Base-by-base conservation (phyloP, 495 filamentous ascomycete genomes). In the Penicillium longicatenatum region DNA sequence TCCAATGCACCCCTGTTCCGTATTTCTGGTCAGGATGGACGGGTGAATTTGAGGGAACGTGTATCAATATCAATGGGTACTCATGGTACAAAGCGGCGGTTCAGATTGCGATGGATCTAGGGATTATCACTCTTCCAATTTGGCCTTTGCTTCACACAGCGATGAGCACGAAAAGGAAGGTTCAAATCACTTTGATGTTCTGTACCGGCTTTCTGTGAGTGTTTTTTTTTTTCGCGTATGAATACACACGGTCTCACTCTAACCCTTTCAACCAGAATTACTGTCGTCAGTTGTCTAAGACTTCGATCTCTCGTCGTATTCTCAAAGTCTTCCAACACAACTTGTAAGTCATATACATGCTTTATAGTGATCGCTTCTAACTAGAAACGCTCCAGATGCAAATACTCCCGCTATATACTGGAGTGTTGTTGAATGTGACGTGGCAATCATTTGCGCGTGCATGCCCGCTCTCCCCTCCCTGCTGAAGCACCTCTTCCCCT, bases 121-220 rank as follows among this genome's bases (percentile, higher is more conserved):
- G 50, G 30, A 65, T 70, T 24, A 67, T 67, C 52, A 50, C 44
- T 1, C 49, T 70, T n/a, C 80, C 84, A 0, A 71, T 84, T 17
- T 69, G 68, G 21, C 70, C 77, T 12, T 61, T 85, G 6, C 60
- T 70, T 17, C 57, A 68, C 7, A 63, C 85, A 11, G 57, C 78
- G 14, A 60, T 84, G 43, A 70, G 70, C 14, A 61, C 59, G 46
- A 70, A 70, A 51, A 82, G 78, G 64, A 84, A 82, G 61, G 50
- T 77, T 9, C 72, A 70, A n/a, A 66, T 85, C 33, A 71, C 74
- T 39, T 21, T 82, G 7, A 80, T 85, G 67, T 84, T 85, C 61
- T 69, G 70, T 4, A 69, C 83, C 17, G 83, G 82, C 11, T 70
- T 82, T 20, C 74, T 84, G 81, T 84, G 68, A 58, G 73, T 69